Conservation (phyloP, 306 rosid species). For the Herpetospermum pedunculosum region DNA sequence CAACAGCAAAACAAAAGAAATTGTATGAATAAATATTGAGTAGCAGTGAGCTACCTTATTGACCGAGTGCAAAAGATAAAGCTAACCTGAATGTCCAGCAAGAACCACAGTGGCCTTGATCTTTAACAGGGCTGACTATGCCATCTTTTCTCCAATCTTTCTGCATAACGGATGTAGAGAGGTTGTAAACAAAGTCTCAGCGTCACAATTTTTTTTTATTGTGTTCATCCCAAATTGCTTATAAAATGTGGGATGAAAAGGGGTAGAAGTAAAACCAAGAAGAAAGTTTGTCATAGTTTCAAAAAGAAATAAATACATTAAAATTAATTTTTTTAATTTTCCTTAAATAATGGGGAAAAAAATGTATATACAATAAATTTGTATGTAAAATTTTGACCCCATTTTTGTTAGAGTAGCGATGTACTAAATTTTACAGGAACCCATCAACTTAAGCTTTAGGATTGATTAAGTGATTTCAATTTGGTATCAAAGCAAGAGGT, state of each 20-base stretch:
- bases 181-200: not conserved
- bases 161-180: conserved; percentile 25
- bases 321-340: no score
- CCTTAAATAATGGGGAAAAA: not conserved
- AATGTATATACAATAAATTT: not conserved
- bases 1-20: conserved; percentile 9
- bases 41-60: not conserved
- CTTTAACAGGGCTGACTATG: conserved; percentile 68
- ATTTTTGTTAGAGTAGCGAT: no score
- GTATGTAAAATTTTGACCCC: not conserved
- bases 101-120: conserved; percentile 68
- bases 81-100: conserved; percentile 62
- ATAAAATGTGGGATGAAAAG: not conserved
- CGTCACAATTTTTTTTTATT: no score
- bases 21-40: not conserved
- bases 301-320: not conserved
- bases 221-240: not conserved
- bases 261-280: not conserved
- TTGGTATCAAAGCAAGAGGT: no score
- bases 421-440: no score
- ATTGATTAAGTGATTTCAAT: no score
- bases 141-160: conserved; percentile 86
- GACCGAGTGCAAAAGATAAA: not conserved
- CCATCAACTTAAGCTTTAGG: no score
- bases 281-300: not conserved